Percentiles rank a stretch among this genome's conserved stretches.
phyloP scores from a whole-genome alignment of 768 basidiomycete species.

The Rhizopogon vesiculosus region DNA sequence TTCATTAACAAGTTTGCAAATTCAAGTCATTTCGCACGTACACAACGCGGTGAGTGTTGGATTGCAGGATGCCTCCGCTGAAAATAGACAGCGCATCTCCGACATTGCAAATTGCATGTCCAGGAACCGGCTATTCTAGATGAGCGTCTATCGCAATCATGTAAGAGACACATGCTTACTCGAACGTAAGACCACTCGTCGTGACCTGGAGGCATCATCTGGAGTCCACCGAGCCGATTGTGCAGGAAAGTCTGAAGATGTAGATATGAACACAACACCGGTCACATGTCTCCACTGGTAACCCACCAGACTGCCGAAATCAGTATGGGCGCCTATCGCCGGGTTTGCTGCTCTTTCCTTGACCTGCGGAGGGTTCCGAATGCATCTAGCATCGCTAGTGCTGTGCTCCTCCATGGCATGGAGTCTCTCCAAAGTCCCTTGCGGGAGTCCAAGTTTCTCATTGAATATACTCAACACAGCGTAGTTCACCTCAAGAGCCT shows the following conservation, averaged over 20 bases:
- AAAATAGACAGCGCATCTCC: conserved; percentile 61
- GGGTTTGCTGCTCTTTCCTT: conserved; percentile 26
- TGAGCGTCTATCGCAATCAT: not conserved
- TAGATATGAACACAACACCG: too few relatives aligned
- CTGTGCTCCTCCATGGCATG: conserved; percentile 45
- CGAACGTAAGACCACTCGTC: conserved; percentile 66
- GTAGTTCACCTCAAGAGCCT: conserved; percentile 52
- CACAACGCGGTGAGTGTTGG: conserved; percentile 60
- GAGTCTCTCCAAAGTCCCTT: conserved; percentile 37
- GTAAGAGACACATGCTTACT: conserved; percentile 26
- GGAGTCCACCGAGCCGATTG: conserved; percentile 65
- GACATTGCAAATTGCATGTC: conserved; percentile 56
- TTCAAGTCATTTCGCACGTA: not conserved
- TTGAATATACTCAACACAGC: conserved; percentile 54
- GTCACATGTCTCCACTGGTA: not conserved
- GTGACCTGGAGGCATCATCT: conserved; percentile 57
- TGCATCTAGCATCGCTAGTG: conserved; percentile 54
- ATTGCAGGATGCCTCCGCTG: conserved; percentile 50
- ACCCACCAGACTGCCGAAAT: conserved; percentile 62
- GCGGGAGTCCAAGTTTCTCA: conserved; percentile 46
- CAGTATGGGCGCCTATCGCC: conserved; percentile 60
- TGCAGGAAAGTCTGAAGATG: conserved; percentile 54
- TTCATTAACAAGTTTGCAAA: not conserved
- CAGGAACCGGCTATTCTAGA: conserved; percentile 39
- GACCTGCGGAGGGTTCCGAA: conserved; percentile 39